phyloP scores from a whole-genome alignment of 225 moss, liverwort and hornwort genomes.

The Asterella californica region DNA sequence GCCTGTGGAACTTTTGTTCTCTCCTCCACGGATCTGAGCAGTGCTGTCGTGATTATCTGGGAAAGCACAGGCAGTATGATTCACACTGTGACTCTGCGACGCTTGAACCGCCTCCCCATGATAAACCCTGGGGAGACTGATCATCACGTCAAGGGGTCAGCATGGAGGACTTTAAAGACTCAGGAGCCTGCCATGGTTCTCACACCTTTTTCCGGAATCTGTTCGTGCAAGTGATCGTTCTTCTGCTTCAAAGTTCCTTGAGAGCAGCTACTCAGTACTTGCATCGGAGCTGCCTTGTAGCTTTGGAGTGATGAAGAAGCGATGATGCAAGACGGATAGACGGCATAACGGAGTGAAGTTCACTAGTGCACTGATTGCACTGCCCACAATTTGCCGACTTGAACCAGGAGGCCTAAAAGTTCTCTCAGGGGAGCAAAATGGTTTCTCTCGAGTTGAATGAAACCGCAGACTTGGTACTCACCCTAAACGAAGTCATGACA shows the following conservation, averaged over 20 bases:
- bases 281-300: background rate
- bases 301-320: background rate
- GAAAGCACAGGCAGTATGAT: background rate
- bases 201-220: background rate
- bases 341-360: background rate
- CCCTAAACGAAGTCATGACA: background rate
- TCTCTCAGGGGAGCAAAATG: background rate
- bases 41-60: too few relatives aligned
- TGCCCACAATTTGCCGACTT: slow-evolving; percentile 3
- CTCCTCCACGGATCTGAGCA: background rate
- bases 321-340: background rate
- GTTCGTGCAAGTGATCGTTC: background rate
- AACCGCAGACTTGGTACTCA: slow-evolving; percentile 7
- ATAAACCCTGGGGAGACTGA: background rate
- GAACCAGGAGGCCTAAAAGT: background rate
- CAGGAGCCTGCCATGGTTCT: background rate
- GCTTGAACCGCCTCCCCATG: background rate
- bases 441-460: slow-evolving; percentile 7
- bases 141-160: background rate
- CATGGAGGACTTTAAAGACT: background rate
- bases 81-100: background rate
- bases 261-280: background rate
- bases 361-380: background rate
- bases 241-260: slow-evolving; percentile 1
- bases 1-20: background rate